Evolutionary conservation across 192 early-diverging fungal genomes (phyloP).

Genomic region (Rhizoclosmatium sp.): DNA sequence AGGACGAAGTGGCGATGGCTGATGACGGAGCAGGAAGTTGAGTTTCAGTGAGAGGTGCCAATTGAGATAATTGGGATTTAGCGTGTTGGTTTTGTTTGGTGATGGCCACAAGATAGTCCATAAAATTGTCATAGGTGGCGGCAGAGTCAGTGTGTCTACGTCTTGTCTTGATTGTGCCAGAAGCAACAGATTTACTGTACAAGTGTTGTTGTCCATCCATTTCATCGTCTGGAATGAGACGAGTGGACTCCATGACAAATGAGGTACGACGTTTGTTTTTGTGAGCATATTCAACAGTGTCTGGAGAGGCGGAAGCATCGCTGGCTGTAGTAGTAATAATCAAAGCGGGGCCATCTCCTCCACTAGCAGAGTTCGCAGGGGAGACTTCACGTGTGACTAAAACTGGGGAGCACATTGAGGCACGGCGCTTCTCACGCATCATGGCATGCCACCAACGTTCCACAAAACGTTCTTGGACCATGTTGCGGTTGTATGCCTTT

Average conservation of each 20-base stretch:
- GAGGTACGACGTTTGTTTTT: constrained; percentile 26
- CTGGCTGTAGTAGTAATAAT: too few relatives aligned
- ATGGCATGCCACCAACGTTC: constrained; percentile 44
- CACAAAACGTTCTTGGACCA: constrained; percentile 54
- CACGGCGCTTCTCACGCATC: constrained; percentile 13
- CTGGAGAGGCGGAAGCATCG: not conserved
- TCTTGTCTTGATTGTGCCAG: not conserved
- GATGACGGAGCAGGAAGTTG: not conserved
- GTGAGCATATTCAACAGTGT: constrained; percentile 9
- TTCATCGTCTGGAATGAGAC: constrained; percentile 5
- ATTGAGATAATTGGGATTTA: not conserved
- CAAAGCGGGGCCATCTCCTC: not conserved
- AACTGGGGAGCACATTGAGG: not conserved
- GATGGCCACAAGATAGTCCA: constrained; percentile 21
- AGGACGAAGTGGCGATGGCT: not conserved
- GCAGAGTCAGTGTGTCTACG: constrained; percentile 18
- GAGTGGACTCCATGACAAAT: constrained; percentile 1
- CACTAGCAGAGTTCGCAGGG: not conserved
- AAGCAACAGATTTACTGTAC: not conserved
- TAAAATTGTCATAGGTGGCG: constrained; percentile 16
- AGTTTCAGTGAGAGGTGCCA: constrained; percentile 7
- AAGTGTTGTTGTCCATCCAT: not conserved
- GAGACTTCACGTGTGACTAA: not conserved
- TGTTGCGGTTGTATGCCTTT: constrained; percentile 45
- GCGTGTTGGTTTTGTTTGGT: constrained; percentile 15